Conservation (phyloP, 495 filamentous ascomycete species). For the Diplogelasinospora grovesii region DNA sequence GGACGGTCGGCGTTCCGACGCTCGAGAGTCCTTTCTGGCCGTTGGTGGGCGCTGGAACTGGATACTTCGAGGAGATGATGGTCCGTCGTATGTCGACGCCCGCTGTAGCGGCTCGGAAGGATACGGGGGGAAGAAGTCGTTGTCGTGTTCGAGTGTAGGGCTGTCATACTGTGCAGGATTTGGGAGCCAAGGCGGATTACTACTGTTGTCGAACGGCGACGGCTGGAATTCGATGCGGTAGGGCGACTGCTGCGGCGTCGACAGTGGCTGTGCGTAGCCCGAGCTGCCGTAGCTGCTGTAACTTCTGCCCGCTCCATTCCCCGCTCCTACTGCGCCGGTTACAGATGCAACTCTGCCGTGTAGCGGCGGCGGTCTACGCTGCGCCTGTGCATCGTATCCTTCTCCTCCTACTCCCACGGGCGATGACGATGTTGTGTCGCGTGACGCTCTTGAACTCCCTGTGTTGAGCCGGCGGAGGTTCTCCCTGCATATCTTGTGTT, state of each 20-base stretch:
- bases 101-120: neutral
- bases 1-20: constrained; percentile 19
- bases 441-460: constrained; percentile 2
- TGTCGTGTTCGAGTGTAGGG: no score
- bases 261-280: neutral
- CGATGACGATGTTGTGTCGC: neutral
- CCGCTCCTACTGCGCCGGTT: neutral
- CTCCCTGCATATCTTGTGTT: constrained; percentile 1
- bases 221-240: no score
- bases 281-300: neutral
- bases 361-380: no score
- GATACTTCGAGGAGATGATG: neutral
- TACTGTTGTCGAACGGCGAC: neutral
- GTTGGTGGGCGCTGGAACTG: neutral
- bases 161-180: no score
- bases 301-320: neutral
- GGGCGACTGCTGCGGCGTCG: no score
- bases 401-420: no score
- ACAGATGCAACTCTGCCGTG: neutral
- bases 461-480: constrained; percentile 9
- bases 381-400: no score
- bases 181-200: no score
- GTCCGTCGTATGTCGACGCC: neutral
- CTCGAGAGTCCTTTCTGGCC: constrained; percentile 14
- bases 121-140: neutral